Evolutionary conservation across 2,329 filamentous ascomycete genomes (phyloP), one percentile per base, ranked within the genome.

Genomic region (Colletotrichum endophyticum): DNA sequence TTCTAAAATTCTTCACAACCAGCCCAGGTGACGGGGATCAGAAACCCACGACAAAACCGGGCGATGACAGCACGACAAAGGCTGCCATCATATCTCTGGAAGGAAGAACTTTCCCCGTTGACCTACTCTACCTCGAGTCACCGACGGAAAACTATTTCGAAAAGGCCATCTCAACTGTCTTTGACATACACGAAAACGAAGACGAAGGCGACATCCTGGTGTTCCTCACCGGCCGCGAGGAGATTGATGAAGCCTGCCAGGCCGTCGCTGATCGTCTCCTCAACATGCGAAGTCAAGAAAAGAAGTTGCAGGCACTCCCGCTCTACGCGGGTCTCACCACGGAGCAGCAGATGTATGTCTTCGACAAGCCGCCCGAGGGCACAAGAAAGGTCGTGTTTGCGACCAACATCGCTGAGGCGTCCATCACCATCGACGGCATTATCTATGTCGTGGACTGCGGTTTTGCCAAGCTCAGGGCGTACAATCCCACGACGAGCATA

Each of bases 351-450:
- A 96, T 98, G 92, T 96, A 96, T 79, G 94, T 99, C 56, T 99
- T 99, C 82, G 95, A 98, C 80, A 92, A 94, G 70, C 88, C 96
- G 3, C 92, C 95, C 0, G 93, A 95, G 77, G 94, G 96, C 75
- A 96, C 93, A 2, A 91, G 97, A 57, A 99, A 99, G 83, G 94
- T 98, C 53, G 95, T 99, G 44, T 93, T 98, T 79, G 94, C 95
- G 6, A 99, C 97, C 75, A 99, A 99, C 83, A 98, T 99, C 78
- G 96, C 97, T 15, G 97, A 99, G 87, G 96, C 97, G 6, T 98
- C 95, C 3, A 94, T 99, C 59, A 99, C 97, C 19, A 98, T 99
- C 72, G 94, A 97, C 70, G 96, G 95, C 4, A 96, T 99, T 76
- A 93, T 96, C 71, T 98, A 95, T 81, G 96, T 99, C 8, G 88